Conservation (phyloP, 495 filamentous ascomycete genomes). For the Amphirosellinia nigrospora region DNA sequence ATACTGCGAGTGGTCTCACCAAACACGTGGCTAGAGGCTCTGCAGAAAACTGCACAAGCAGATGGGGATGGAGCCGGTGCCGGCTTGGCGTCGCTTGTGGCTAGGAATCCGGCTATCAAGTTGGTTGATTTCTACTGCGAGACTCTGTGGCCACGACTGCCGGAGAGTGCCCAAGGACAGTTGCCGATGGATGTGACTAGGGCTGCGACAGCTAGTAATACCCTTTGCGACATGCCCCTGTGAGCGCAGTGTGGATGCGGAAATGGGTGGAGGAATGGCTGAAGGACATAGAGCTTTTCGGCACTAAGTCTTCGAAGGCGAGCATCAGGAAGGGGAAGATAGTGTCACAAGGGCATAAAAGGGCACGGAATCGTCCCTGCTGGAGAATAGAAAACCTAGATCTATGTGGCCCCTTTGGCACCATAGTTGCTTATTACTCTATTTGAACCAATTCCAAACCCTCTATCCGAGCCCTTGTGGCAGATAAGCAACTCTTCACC, state of each 20-base stretch:
- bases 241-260: constrained; percentile 24
- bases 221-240: constrained; percentile 26
- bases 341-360: too few relatives aligned
- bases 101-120: constrained; percentile 14
- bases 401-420: too few relatives aligned
- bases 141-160: constrained; percentile 16
- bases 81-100: constrained; percentile 17
- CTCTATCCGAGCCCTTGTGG: too few relatives aligned
- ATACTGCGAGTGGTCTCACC: background rate
- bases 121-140: constrained; percentile 21
- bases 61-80: background rate
- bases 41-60: constrained; percentile 7
- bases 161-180: background rate
- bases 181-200: constrained; percentile 17
- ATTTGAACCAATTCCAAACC: too few relatives aligned
- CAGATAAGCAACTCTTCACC: too few relatives aligned
- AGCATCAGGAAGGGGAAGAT: too few relatives aligned
- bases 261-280: constrained; percentile 38
- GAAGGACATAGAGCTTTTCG: too few relatives aligned
- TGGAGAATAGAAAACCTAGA: too few relatives aligned
- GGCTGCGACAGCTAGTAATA: constrained; percentile 20
- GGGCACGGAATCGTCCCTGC: too few relatives aligned
- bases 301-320: too few relatives aligned
- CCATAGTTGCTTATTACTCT: too few relatives aligned
- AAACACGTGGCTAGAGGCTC: background rate